Base-by-base conservation (phyloP, 805 yeast species). In the Metschnikowia reukaufii region DNA sequence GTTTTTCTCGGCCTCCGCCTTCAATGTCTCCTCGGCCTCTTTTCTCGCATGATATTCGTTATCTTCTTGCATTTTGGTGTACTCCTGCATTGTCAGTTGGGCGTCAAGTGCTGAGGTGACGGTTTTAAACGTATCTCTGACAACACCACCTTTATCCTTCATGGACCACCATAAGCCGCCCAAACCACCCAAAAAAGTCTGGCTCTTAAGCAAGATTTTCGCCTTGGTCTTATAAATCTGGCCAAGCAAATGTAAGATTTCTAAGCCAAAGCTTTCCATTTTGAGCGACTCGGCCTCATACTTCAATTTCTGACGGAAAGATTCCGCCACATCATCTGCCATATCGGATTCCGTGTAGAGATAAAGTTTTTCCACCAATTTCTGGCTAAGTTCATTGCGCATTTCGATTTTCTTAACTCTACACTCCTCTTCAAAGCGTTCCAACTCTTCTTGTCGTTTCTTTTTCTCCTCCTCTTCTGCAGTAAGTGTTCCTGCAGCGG, bases 241-340 rank as follows among this genome's bases (percentile, higher is more conserved):
- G 19, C 94, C 95, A 45, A 87, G 78, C 0, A 88, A 77, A 56
- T 87, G 94, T 39, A 88, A 74, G 30, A 87, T 85, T 59, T 87
- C 90, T 27, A 86, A 66, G n/a, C 95, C 95, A 66, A 87, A 87
- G 18, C 92, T 85, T 64, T 87, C 94, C 81, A 84, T 79, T 57
- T 86, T 86, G 53, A 87, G 72, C 23, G 82, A 72, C 61, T 91
- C 94, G 13, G 96, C 96, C 65, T 94, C 98, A 58, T 84, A 82
- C 51, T 74, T 76, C 55, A 87, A 76, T 62, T 86, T 84, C 46
- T 73, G 74, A 49, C 76, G 68, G 64, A 89, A 92, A 18, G 75
- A 65, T 31, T 59, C 62, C 9, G 65, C 68, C n/a, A 68, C 68
- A 50, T 78, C 74, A 9, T 64, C 71, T 32, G 70, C 66, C 70